Evolutionary conservation across 306 rosid species (phyloP), one percentile per base, ranked within the genome.

Genomic region (Cicer pinnatifidum): DNA sequence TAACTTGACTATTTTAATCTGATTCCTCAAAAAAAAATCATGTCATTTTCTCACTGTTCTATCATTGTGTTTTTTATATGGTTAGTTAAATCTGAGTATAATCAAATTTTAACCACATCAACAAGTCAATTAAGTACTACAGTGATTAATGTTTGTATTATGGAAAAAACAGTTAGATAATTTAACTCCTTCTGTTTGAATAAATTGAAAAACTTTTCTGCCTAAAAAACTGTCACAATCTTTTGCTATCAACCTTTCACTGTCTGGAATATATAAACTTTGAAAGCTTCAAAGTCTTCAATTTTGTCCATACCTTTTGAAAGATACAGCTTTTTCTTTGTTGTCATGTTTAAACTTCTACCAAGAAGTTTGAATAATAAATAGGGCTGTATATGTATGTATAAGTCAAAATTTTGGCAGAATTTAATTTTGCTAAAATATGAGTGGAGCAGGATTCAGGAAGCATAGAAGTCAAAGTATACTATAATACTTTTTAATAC

Each of bases 211-310:
- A 28, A 3, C 35, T 28, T 68, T 67, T 67, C 6, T 6, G 46
- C 65, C 39, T 17, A 6, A 75, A 61, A 37, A 44, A 67, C 19
- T 17, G 6, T 66, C 70, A 38, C 38, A 9, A 80, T 47, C 65
- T 20, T 65, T 72, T 39, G 16, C 46, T 46, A 48, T 67, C 84
- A 72, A 17, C 23, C 39, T 75, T 69, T 80, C 77, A 71, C 47
- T 71, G 7, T 72, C 63, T 45, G 38, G 77, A 72, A 68, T 23
- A 11, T 28, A 23, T 66, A 46, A 53, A 73, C 19, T 33, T 13
- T 35, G 53, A 52, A 67, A 69, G 6, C 61, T 28, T 28, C 60
- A 74, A 77, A 78, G 16, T 48, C 69, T 38, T 37, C 63, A 78
- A 65, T 33, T 81, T 78, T 47, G 28, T 65, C 67, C 9, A 20